Conservation (phyloP, 129 eudicot genomes). For the Lonicera japonica region DNA sequence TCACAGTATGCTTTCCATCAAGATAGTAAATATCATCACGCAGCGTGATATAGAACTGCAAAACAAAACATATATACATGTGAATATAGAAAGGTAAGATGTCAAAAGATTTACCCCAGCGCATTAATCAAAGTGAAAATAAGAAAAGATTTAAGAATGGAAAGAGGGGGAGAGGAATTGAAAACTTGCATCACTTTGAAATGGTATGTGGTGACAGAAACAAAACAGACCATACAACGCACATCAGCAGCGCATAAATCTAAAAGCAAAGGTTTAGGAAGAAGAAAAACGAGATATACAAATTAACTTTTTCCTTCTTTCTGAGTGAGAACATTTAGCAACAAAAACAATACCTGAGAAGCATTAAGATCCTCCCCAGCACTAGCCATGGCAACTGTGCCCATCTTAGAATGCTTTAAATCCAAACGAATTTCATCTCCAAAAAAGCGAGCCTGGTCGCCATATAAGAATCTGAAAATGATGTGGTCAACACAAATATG, state of each 20-base stretch:
- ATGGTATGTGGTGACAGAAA: too few species aligned
- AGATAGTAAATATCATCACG: constrained; percentile 95
- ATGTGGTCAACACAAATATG: neutral
- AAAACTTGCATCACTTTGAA: neutral
- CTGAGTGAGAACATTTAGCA: neutral
- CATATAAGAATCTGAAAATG: constrained; percentile 67
- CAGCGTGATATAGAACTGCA: constrained; percentile 85
- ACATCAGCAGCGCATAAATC: neutral
- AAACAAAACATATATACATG: constrained; percentile 6
- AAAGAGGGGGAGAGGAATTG: neutral
- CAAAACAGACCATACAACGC: too few species aligned
- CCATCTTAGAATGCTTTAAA: constrained; percentile 80
- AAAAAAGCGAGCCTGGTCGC: constrained; percentile 95
- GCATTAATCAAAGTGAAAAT: neutral
- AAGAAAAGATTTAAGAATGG: neutral
- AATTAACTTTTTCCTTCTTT: neutral
- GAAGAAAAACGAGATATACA: neutral
- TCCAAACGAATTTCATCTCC: constrained; percentile 85
- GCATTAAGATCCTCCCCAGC: constrained; percentile 95
- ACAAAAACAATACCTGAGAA: constrained; percentile 56
- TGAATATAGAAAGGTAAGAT: neutral
- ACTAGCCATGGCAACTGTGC: constrained; percentile 96
- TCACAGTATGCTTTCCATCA: constrained; percentile 95
- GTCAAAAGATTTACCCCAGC: neutral
- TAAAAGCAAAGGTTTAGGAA: neutral